phyloP scores from a whole-genome alignment of 164 flowering plant species.

The Chimonanthus praecox region DNA sequence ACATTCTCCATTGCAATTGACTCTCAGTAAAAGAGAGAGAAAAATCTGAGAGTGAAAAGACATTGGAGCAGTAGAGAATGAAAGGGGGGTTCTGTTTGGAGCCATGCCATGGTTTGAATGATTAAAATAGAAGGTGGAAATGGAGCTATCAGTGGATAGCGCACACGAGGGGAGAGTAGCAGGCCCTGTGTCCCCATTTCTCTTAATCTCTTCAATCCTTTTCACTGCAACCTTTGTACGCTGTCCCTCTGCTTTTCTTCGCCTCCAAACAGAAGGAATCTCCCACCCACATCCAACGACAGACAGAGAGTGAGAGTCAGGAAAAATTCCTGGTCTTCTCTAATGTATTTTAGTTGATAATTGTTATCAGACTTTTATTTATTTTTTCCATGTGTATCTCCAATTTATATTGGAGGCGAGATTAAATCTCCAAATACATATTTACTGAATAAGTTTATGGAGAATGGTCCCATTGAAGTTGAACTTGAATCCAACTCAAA shows the following conservation, averaged over 20 bases:
- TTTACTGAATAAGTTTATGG: no score
- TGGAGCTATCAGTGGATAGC: no score
- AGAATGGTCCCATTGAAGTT: no score
- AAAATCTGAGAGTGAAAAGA: background rate
- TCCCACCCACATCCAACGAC: background rate
- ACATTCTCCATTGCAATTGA: background rate
- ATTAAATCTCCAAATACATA: no score
- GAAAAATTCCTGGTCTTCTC: background rate
- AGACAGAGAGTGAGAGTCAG: no score
- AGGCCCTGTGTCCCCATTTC: background rate
- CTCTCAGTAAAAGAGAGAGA: background rate
- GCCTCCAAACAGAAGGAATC: background rate
- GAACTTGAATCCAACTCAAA: no score
- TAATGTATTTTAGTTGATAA: no score
- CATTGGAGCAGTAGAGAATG: background rate
- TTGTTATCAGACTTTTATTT: background rate
- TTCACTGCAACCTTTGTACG: background rate
- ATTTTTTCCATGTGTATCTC: background rate
- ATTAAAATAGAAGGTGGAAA: no score
- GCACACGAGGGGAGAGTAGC: no score
- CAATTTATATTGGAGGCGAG: no score
- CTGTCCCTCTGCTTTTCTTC: background rate
- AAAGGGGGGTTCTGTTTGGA: slow-evolving; percentile 1
- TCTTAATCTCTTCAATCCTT: background rate
- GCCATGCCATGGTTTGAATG: background rate